Evolutionary conservation across 2,329 filamentous ascomycete species (phyloP), one percentile per base, ranked within the genome.

Genomic region (Colletotrichum tropicale): DNA sequence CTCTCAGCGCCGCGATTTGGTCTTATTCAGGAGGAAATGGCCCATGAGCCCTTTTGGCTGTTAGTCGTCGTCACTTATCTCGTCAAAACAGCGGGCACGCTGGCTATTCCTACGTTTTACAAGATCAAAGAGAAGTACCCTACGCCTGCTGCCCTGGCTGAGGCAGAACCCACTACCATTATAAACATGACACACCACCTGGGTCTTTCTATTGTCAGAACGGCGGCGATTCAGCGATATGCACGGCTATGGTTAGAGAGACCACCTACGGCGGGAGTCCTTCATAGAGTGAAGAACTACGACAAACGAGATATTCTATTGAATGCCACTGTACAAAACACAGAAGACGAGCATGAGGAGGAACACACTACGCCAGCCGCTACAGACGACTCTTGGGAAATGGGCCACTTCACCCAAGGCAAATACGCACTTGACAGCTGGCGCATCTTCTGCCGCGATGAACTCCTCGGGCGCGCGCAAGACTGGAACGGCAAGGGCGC

Each of bases 361-460:
- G 72, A 52, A 8, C 24, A 66, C 2, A 61, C 43, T 8, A 69
- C 28, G 52, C 73, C 77, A 66, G 76, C 70, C 28, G 70, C 71
- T 30, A 76, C 77, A 55, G 66, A 68, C n/a, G 86, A 88, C 13
- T 90, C 91, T 0, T 98, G 95, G 93, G 96, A 98, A 81, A 94
- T 98, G 75, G 95, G 94, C 0, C 95, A 98, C 83, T 86, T 98
- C 73, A 96, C 95, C 0, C 93, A 95, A 70, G 95, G 96, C 18
- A 89, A 92, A 2, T 98, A 98, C 83, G 94, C 95, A 0, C 87
- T 96, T 65, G 96, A 98, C 83, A 96, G 94, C 81, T 98, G 95
- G 94, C 92, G 96, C 5, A 98, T 98, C 77, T 98, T 98, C 84
- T 98, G 95, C 82, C 91, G 96, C 3, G 96, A 98, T 82, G 88